phyloP scores from a whole-genome alignment of 257 asterid species.

The Rhazya stricta region DNA sequence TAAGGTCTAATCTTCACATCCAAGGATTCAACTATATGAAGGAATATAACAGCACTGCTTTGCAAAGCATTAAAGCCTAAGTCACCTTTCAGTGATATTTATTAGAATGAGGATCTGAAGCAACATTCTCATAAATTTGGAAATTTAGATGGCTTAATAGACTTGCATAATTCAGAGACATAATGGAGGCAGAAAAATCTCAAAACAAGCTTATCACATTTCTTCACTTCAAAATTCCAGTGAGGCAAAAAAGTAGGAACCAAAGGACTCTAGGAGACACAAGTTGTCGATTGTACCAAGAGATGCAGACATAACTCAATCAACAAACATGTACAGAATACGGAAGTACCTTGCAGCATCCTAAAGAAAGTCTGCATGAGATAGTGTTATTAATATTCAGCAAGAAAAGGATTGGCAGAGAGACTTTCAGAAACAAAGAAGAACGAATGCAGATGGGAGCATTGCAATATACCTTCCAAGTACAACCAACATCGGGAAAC shows the following conservation, averaged over 20 bases:
- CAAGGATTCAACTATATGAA: neutral
- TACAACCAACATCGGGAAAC: conserved; percentile 87
- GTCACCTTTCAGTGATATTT: neutral
- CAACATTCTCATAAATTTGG: neutral
- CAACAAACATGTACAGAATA: neutral
- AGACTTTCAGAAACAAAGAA: neutral
- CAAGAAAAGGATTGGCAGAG: neutral
- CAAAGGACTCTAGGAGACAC: neutral
- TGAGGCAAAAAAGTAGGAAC: neutral
- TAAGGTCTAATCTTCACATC: neutral
- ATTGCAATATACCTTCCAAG: conserved; percentile 52
- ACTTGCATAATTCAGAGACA: neutral
- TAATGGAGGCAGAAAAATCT: neutral
- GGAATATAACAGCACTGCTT: neutral
- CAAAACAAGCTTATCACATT: neutral
- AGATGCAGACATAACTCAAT: neutral
- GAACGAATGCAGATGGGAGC: neutral
- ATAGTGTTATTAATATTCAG: neutral
- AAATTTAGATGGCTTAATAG: neutral
- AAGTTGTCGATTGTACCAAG: neutral
- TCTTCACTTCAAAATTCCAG: neutral
- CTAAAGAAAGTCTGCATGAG: conserved; percentile 47
- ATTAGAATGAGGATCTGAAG: neutral
- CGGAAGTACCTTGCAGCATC: conserved; percentile 73
- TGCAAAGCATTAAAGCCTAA: neutral